Conservation (phyloP, 148 eudicot genomes). For the Talinum fruticosum region DNA sequence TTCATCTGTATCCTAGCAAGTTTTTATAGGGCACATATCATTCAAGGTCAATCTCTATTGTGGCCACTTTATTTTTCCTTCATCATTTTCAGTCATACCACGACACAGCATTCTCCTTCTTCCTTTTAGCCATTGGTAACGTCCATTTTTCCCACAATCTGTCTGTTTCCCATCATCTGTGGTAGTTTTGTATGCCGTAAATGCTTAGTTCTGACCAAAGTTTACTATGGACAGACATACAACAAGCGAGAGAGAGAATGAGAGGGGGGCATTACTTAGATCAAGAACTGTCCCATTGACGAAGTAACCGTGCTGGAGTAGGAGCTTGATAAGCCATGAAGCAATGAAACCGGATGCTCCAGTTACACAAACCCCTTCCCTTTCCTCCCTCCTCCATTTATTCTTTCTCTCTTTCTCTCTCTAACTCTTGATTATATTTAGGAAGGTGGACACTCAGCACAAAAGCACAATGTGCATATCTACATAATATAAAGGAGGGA, state of each 20-base stretch:
- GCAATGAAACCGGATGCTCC: constrained; percentile 41
- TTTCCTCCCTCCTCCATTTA: constrained; percentile 23
- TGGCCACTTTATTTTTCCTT: no score
- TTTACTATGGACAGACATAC: background rate
- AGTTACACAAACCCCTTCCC: constrained; percentile 34
- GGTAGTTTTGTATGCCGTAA: background rate
- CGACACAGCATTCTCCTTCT: no score
- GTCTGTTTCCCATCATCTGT: constrained; percentile 35
- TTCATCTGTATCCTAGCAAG: background rate
- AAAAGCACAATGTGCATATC: background rate
- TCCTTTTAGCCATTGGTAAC: no score
- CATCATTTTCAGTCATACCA: no score
- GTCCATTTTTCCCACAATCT: no score
- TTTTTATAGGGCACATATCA: no score
- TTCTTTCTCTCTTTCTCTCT: background rate
- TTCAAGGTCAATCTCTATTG: background rate
- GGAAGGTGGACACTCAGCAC: background rate
- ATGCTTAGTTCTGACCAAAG: background rate
- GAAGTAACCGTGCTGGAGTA: constrained; percentile 37
- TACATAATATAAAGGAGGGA: no score
- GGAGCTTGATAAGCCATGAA: constrained; percentile 41
- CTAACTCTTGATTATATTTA: background rate
- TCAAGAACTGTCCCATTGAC: constrained; percentile 40
- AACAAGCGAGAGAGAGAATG: background rate
- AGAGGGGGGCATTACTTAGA: constrained; percentile 20